Base-by-base conservation (phyloP, 78 protist species). In the Dictyostelium brefeldianum region DNA sequence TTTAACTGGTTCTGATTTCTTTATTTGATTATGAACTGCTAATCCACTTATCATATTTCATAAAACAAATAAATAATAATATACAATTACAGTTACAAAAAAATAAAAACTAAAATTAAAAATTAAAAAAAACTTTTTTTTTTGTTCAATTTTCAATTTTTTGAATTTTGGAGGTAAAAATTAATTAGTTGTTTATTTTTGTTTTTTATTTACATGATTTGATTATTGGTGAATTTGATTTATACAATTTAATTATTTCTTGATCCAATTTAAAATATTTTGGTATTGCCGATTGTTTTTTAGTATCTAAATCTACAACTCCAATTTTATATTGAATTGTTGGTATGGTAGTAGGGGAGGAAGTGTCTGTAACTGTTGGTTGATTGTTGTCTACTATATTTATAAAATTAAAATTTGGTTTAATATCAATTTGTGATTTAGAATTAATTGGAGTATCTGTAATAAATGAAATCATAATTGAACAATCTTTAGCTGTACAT, bases 401-500 rank as follows among this genome's bases (percentile, higher is more conserved):
- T 54, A 22, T 31, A 56, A 67, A 67, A 31, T 57, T 17, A 29
- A 54, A 78, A 54, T n/a, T 71, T 36, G 12, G 6, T 43, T 36
- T 22, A 14, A 22, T 57, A 77, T 36, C 5, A 50, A 18, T 11
- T 18, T 71, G 41, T 12, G 0, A 18, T 10, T 48, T 77, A 10
- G 22, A 5, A 17, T 12, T 77, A 25, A 18, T 69, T 17, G 47
- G 17, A 6, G 0, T 20, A 62, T 41, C 47, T 2, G 46, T 5
- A 8, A 12, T 80, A n/a, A 87, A 77, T 48, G 93, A 62, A 10
- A 87, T 77, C 93, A 87, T 87, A 20, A 87, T 77, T 25, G 84
- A 77, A 31, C 93, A 87, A 65, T 87, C 93, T n/a, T 87, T 87
- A 1, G 78, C 83, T 10, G 93, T 87, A 36, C 83, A 48, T 48